Evolutionary conservation across 2,329 filamentous ascomycete species (phyloP).

Genomic region (Pseudogymnoascus sp.): DNA sequence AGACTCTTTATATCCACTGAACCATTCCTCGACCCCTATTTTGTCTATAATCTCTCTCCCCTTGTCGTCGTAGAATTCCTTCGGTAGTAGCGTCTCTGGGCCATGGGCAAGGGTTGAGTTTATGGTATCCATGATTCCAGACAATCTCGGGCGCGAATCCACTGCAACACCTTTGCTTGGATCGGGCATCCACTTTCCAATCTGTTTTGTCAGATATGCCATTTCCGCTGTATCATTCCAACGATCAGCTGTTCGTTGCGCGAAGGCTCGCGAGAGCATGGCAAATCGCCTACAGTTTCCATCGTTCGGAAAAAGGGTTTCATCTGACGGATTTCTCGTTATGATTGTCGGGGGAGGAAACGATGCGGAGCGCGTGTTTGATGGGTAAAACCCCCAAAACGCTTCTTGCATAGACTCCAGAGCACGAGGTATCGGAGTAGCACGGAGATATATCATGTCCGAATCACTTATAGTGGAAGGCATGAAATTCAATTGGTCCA

Average conservation of each 20-base stretch:
- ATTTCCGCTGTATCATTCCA: constrained; percentile 77
- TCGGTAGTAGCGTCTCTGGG: constrained; percentile 66
- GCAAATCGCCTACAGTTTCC: constrained; percentile 64
- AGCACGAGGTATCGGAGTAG: constrained; percentile 66
- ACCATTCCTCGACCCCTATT: constrained; percentile 88
- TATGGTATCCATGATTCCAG: constrained; percentile 88
- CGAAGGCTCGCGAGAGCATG: constrained; percentile 60
- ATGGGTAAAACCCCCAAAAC: constrained; percentile 67
- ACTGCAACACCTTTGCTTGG: constrained; percentile 62
- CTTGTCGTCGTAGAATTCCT: constrained; percentile 77
- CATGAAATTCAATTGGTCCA: constrained; percentile 66
- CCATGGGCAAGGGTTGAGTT: constrained; percentile 85
- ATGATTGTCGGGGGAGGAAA: constrained; percentile 59
- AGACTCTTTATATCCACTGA: constrained; percentile 73
- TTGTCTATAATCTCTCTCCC: constrained; percentile 59
- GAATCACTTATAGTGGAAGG: constrained; percentile 46
- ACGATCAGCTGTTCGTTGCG: constrained; percentile 58
- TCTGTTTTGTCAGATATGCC: constrained; percentile 67
- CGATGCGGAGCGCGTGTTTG: constrained; percentile 36
- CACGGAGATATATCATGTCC: constrained; percentile 61
- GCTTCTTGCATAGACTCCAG: constrained; percentile 70
- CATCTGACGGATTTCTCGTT: constrained; percentile 55
- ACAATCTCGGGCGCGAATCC: constrained; percentile 74
- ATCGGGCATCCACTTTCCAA: constrained; percentile 80
- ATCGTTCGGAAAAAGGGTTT: constrained; percentile 76